Base-by-base conservation (phyloP, 2,329 filamentous ascomycete genomes). In the Pseudocercospora crystallina region DNA sequence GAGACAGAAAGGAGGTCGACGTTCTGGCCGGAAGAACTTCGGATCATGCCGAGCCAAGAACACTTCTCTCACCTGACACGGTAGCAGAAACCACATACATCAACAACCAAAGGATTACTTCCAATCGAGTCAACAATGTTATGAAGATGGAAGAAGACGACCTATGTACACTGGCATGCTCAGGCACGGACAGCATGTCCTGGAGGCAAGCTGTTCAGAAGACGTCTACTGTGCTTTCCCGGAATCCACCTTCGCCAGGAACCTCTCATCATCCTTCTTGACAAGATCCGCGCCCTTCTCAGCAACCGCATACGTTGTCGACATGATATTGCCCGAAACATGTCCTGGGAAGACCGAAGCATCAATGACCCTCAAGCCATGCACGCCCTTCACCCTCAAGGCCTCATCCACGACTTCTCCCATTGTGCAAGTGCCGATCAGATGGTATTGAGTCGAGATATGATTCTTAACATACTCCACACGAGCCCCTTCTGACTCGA, bases 401-500 rank as follows among this genome's bases (percentile, higher is more conserved):
- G 60, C 47, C 9, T 56, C 46, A 46, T 68, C 64, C 12, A 68
- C 64, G 5, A 66, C 66, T 12, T 64, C 65, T 7, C 65, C 65
- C 63, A 67, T 65, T 2, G 70, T 68, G 38, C 67, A 69, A 9
- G 69, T 70, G 8, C 71, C 71, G 13, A 69, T 67, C 8, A 70
- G 60, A 61, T 76, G 73, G 59, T 73, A 76, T 49, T 67, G 61
- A 8, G 65, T 68, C 38, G 55, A 59, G 42, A 66, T 61, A 30
- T 65, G 59, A 29, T 63, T 59, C 12, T 57, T 55, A 11, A 66
- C 60, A 55, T 60, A 62, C 36, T 67, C 57, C 5, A 63, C 41
- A 5, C 58, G 46, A 41, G 65, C 61, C 37, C 65, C 60, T 29
- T 62, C 58, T 10, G 47, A 60, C 33, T 61, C 54, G 36, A 67